Percentiles rank a stretch among this genome's conserved stretches.
phyloP scores from a whole-genome alignment of 345 rosid genomes.

The Cardamine resedifolia region DNA sequence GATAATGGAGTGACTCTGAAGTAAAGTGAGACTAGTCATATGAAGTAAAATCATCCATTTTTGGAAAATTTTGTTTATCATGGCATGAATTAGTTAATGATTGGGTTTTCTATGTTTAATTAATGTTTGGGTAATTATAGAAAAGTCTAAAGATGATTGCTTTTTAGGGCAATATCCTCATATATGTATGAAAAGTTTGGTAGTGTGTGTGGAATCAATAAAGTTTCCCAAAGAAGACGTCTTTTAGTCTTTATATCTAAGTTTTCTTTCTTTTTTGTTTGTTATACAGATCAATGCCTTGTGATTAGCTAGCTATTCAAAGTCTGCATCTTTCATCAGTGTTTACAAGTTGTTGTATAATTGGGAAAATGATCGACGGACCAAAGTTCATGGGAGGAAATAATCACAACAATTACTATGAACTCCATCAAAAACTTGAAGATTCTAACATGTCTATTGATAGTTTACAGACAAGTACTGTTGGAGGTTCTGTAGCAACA shows the following conservation, averaged over 20 bases:
- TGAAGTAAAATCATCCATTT: too few species aligned
- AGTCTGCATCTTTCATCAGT: neutral
- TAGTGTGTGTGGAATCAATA: neutral
- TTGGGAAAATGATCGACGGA: neutral
- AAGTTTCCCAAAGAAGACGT: neutral
- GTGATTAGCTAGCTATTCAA: neutral
- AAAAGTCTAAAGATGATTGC: neutral
- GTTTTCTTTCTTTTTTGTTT: too few species aligned
- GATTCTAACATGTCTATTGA: neutral
- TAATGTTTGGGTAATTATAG: neutral
- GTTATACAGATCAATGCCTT: neutral
- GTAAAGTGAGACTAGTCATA: too few species aligned
- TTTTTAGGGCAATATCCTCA: neutral
- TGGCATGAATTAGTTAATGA: neutral
- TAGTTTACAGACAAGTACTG: neutral
- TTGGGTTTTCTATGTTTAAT: neutral
- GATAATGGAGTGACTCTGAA: neutral
- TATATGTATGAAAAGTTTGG: neutral
- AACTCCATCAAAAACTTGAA: neutral
- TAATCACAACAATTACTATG: neutral
- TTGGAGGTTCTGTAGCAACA: neutral
- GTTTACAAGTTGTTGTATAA: neutral
- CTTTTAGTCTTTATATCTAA: neutral
- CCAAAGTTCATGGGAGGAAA: neutral
- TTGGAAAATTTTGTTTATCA: neutral